Evolutionary conservation across 768 basidiomycete species (phyloP).

Genomic region (Zangia roseola): DNA sequence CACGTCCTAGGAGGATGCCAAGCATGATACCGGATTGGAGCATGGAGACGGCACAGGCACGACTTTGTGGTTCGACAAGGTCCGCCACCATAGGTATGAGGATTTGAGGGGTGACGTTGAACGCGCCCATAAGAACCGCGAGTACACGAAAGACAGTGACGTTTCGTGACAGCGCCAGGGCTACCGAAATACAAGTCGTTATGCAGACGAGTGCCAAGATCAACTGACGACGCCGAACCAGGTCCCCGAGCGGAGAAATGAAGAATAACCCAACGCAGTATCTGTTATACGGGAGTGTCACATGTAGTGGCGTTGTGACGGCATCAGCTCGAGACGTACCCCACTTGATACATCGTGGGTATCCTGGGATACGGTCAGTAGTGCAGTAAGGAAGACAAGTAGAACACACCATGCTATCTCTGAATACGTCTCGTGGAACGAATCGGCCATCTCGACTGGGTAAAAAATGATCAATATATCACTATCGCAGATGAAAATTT

Average conservation of each 20-base stretch:
- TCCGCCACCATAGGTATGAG: constrained; percentile 46
- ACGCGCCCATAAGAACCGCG: constrained; percentile 37
- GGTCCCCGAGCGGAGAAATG: constrained; percentile 46
- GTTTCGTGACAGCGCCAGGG: constrained; percentile 37
- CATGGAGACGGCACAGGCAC: constrained; percentile 28
- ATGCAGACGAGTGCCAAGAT: constrained; percentile 34
- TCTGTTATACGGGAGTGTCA: neutral
- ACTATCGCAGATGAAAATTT: constrained; percentile 3
- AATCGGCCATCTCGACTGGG: constrained; percentile 34
- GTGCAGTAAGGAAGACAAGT: neutral
- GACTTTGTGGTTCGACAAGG: constrained; percentile 33
- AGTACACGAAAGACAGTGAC: constrained; percentile 33
- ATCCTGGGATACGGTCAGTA: constrained; percentile 39
- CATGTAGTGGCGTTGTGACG: neutral
- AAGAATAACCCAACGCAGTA: constrained; percentile 38
- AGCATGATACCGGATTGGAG: constrained; percentile 32
- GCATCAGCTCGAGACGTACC: constrained; percentile 40
- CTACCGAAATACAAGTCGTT: constrained; percentile 40
- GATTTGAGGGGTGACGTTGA: constrained; percentile 41
- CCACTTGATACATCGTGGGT: constrained; percentile 65
- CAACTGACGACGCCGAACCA: constrained; percentile 43
- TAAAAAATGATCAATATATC: neutral
- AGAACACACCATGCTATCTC: constrained; percentile 32
- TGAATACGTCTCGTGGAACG: constrained; percentile 35
- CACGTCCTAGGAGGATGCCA: constrained; percentile 29